phyloP scores from a whole-genome alignment of 495 filamentous ascomycete genomes.

The Penicillium flavigenum region DNA sequence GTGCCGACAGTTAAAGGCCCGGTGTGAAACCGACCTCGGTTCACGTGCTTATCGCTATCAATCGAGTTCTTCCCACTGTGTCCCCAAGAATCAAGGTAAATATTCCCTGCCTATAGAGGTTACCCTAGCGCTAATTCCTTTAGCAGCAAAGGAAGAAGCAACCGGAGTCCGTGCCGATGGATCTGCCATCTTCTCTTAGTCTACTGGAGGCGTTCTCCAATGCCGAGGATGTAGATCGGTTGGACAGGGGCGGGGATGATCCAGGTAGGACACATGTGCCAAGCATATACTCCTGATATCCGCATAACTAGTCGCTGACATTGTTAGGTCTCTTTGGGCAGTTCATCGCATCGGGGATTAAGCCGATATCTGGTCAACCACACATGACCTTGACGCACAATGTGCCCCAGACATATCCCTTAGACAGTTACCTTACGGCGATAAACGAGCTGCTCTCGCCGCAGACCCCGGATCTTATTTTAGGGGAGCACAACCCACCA shows the following conservation, averaged over 20 bases:
- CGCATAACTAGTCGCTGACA: not conserved
- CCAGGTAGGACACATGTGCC: slow-evolving; percentile 1
- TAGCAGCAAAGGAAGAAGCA: slow-evolving; percentile 1
- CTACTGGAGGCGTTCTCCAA: slow-evolving; percentile 12
- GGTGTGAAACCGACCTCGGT: not conserved
- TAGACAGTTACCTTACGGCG: slow-evolving; percentile 9
- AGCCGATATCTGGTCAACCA: slow-evolving; percentile 8
- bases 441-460: slow-evolving; percentile 15
- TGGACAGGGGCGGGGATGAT: not conserved
- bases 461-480: not conserved
- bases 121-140: not conserved
- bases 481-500: slow-evolving; percentile 1
- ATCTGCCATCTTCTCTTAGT: slow-evolving; percentile 1
- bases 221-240: slow-evolving; percentile 13
- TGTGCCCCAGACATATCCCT: slow-evolving; percentile 13
- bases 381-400: slow-evolving; percentile 8
- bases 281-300: not conserved
- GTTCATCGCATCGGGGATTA: slow-evolving; percentile 3
- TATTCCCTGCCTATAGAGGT: not conserved
- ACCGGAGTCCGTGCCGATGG: slow-evolving; percentile 6
- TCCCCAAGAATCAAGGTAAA: slow-evolving; percentile 1
- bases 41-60: slow-evolving; percentile 2
- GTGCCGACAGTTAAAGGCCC: not conserved
- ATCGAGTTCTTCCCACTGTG: not conserved
- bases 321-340: slow-evolving; percentile 1